Evolutionary conservation across 352 stramenopile genomes (phyloP), one percentile per base, ranked within the genome.

Genomic region (Phytophthora macrochlamydospora): DNA sequence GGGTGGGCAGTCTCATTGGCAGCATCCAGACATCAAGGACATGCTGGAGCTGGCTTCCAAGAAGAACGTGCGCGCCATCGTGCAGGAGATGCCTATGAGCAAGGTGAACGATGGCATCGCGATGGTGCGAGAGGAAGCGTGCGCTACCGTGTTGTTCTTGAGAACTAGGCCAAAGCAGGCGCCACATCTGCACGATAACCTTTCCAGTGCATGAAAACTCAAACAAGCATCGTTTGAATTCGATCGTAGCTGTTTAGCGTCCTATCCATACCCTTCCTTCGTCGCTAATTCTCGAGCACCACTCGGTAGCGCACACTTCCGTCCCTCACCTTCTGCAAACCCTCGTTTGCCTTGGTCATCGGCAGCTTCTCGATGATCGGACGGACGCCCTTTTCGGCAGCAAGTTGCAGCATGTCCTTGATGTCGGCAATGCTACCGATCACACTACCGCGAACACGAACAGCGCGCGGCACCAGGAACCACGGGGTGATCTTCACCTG

Each of bases 101-200:
- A n/a, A 46, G 40, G 40, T 46, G 40, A 46, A 46, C 12, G 40
- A 46, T 13, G 40, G 40, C 40, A 46, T 46, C 12, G 6, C 12
- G 40, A 46, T 46, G 35, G 35, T 40, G 6, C 35, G 35, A 11
- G 35, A 40, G 35, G 35, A 6, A 6, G 35, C 9, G 40, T 46
- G 40, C 40, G 40, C 12, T 46, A 46, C 40, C 40, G 40, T 13
- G 40, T 46, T 13, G 40, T 46, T 8, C 40, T 46, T 4, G 40
- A 46, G 40, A 46, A 46, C 40, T 46, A 24, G 18, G 40, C 18
- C 40, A 46, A 81, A 40, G 35, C 35, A 40, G 6, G 6, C 35
- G 18, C 18, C 18, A 24, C 18, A 24, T 24, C 18, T 24, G 18
- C 18, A 24, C 18, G 18, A 24, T 24, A 24, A 24, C 18, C 18